These are phyloP conservation scores for Whalleya microplaca DNA, from an alignment of 2,329 filamentous ascomycete genomes.

Conservation along the genomic window DNA sequence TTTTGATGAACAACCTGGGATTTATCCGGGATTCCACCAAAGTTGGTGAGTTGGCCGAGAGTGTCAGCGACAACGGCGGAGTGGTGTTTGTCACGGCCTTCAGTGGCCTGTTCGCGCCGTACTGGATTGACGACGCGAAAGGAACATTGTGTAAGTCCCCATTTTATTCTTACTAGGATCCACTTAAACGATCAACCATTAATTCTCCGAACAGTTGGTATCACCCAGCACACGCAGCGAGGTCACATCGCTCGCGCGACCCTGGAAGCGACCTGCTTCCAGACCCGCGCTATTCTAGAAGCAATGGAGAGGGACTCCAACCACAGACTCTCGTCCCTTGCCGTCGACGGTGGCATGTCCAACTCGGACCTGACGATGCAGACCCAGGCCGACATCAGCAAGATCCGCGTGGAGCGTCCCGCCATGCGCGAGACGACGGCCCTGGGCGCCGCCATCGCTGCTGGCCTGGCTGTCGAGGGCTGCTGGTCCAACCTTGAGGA, in stretches of 20 bases:
- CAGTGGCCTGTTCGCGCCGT: conserved; percentile 86
- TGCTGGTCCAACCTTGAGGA: conserved; percentile 79
- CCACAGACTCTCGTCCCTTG: conserved; percentile 73
- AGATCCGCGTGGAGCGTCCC: conserved; percentile 81
- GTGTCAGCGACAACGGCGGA: conserved; percentile 74
- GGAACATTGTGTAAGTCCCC: conserved; percentile 73
- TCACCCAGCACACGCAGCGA: conserved; percentile 82
- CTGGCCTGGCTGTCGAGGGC: conserved; percentile 74
- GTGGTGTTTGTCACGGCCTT: conserved; percentile 90
- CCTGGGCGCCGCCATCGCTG: conserved; percentile 85
- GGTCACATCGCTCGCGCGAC: conserved; percentile 89
- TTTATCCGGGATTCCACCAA: conserved; percentile 57
- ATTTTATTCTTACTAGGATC: neutral
- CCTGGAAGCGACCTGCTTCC: conserved; percentile 88
- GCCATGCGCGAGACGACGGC: conserved; percentile 91
- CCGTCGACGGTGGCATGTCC: conserved; percentile 88
- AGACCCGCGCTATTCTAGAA: conserved; percentile 88
- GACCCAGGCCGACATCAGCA: conserved; percentile 83
- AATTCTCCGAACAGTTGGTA: conserved; percentile 61
- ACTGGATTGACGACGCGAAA: conserved; percentile 93
- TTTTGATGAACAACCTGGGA: conserved; percentile 66
- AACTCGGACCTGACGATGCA: conserved; percentile 91
- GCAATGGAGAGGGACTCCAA: conserved; percentile 88
- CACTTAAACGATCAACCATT: conserved; percentile 5
- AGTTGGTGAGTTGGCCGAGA: conserved; percentile 55